These are phyloP conservation scores for Karstenula rhodostoma DNA, from an alignment of 2,329 filamentous ascomycete genomes.

Conservation along the genomic window DNA sequence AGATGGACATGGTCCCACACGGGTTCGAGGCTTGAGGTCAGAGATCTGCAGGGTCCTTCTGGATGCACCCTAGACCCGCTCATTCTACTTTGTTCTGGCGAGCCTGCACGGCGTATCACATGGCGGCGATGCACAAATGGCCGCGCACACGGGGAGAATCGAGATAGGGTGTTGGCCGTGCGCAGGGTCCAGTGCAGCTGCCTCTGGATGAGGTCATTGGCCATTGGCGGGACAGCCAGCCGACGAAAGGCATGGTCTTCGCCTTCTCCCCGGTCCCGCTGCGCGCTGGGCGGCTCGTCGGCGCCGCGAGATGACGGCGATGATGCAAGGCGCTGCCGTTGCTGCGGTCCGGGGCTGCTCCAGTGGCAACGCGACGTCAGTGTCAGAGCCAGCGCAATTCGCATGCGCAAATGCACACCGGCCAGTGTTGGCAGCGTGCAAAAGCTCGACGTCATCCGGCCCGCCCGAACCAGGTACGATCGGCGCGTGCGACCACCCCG, in stretches of 20 bases:
- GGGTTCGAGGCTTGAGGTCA: slow-evolving; percentile 29
- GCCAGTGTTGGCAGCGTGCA: background rate
- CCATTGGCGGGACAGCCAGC: background rate
- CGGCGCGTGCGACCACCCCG: slow-evolving; percentile 11
- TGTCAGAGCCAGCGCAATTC: slow-evolving; percentile 1
- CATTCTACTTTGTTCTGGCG: background rate
- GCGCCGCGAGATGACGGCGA: slow-evolving; percentile 1
- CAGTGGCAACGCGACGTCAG: slow-evolving; percentile 13
- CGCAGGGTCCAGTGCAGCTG: slow-evolving; percentile 5
- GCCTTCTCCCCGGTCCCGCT: background rate
- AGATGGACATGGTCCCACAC: slow-evolving; percentile 35
- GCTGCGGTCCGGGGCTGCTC: background rate
- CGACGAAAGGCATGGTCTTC: background rate
- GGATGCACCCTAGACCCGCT: slow-evolving; percentile 7
- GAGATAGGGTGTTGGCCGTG: background rate
- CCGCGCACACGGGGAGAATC: background rate
- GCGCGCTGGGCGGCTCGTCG: background rate
- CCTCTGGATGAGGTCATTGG: slow-evolving; percentile 2
- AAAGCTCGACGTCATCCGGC: slow-evolving; percentile 16
- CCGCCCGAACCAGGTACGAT: slow-evolving; percentile 9
- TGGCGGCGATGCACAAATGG: slow-evolving; percentile 20
- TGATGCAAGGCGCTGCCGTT: background rate
- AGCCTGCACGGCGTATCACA: slow-evolving; percentile 20
- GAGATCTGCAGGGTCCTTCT: slow-evolving; percentile 46
- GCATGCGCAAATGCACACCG: no score